Evolutionary conservation across 768 basidiomycete species (phyloP), one percentile per base, ranked within the genome.

Genomic region (Cyclocybe aegerita): DNA sequence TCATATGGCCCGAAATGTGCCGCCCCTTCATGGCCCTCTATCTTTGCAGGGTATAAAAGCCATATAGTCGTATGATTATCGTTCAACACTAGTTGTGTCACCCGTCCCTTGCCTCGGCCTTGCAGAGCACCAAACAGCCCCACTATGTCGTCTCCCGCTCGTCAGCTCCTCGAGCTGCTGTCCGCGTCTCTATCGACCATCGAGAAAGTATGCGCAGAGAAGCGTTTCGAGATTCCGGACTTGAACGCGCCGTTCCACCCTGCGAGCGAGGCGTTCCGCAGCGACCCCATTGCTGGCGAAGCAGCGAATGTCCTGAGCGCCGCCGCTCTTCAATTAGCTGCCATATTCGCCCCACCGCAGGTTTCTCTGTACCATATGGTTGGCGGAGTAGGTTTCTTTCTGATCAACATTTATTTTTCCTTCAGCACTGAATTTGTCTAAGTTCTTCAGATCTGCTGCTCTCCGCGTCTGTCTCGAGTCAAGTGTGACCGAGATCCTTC

Each of bases 301-400:
- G 65, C 67, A 10, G 62, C 65, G 2, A 64, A 58, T 32, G 55
- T 67, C 11, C 59, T 68, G 36, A 59, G 60, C 23, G 62, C 70
- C 2, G 71, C 72, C 2, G 68, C 70, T 4, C 48, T 59, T 10
- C 71, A 72, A 44, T 62, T 72, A 2, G 59, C 64, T 10, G 62
- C 66, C 4, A 60, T 57, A 17, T 53, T 69, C 1, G 46, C 61
- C 0, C 60, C 69, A 14, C 65, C 70, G 2, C 56, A 59, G 9
- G 52, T 56, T 31, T 53, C 62, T 16, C 31, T 68, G 16, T 56
- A 52, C 17, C 54, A 52, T 35, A 39, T 57, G 9, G 55, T 61
- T 4, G 48, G 50, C 11, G 66, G 66, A 4, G 66, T 67, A 23
- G 52, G 67, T 54, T 5, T 32, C 16, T 38, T 49, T 9, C 9